Percentiles rank a stretch among this genome's conserved stretches.
Conservation (phyloP, 2,329 filamentous ascomycete genomes). For the Paracoccidioides brasiliensis region DNA sequence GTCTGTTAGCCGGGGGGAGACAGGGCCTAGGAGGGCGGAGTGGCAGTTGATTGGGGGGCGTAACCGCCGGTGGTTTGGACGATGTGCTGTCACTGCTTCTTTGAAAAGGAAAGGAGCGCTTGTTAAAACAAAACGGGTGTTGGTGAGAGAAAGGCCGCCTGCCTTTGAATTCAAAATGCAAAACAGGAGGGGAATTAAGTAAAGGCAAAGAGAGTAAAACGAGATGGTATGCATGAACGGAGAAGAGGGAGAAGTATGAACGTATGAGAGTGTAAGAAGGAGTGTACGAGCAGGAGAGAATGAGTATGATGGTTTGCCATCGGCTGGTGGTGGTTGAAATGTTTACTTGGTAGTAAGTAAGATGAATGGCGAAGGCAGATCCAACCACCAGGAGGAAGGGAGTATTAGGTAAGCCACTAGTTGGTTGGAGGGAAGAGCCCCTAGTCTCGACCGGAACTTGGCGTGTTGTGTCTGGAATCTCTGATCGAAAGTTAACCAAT, state of each 20-base stretch:
- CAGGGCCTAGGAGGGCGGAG: background rate
- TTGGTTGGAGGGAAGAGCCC: too few species aligned
- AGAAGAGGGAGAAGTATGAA: background rate
- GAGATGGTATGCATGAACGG: background rate
- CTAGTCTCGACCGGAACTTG: background rate
- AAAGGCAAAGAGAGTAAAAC: background rate
- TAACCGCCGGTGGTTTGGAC: too few species aligned
- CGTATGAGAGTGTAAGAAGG: background rate
- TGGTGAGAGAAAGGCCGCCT: background rate
- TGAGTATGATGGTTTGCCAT: too few species aligned
- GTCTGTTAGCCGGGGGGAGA: background rate
- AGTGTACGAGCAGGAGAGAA: too few species aligned
- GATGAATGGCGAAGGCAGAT: background rate
- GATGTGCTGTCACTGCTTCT: background rate
- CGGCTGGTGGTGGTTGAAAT: too few species aligned
- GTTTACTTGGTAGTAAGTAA: background rate
- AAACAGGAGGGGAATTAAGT: background rate
- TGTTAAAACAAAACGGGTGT: background rate
- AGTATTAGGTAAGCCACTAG: background rate
- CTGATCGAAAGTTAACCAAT: constrained; percentile 3
- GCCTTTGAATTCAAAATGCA: background rate
- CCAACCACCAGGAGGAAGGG: background rate
- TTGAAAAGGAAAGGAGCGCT: background rate
- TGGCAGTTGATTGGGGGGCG: background rate
- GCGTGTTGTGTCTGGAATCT: background rate